Conservation (phyloP, 1,284 basidiomycete genomes). For the Neonothopanus nambi region DNA sequence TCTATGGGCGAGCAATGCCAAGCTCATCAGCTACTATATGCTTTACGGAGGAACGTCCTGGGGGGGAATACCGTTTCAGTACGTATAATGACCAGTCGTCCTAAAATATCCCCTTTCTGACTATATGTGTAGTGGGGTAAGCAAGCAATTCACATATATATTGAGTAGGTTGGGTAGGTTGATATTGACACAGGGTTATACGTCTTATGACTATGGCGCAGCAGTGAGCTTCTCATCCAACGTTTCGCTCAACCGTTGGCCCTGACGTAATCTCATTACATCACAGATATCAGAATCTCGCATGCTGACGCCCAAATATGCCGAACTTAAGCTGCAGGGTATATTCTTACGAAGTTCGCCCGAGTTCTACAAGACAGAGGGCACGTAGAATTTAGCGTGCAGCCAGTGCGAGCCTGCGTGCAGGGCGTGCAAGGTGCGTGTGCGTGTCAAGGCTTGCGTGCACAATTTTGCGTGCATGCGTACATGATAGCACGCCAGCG, state of each 20-base stretch:
- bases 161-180: not conserved
- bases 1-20: conserved; percentile 76
- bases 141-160: not conserved
- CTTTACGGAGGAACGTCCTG: conserved; percentile 70
- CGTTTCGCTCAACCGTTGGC: not conserved
- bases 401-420: no score
- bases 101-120: not conserved
- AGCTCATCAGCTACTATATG: conserved; percentile 81
- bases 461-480: no score
- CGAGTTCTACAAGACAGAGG: conserved; percentile 77
- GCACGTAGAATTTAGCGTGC: no score
- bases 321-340: conserved; percentile 74
- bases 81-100: conserved; percentile 32
- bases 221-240: conserved; percentile 31
- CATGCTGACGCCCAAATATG: conserved; percentile 65
- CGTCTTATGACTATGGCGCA: conserved; percentile 70
- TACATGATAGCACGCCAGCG: no score
- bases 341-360: conserved; percentile 75
- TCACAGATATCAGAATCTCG: conserved; percentile 66
- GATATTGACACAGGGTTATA: conserved; percentile 45
- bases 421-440: no score
- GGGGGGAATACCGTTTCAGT: conserved; percentile 71
- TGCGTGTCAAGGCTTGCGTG: no score
- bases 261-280: conserved; percentile 24
- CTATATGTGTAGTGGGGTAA: conserved; percentile 15